Evolutionary conservation across 179 eudicot species (phyloP), one percentile per base, ranked within the genome.

Genomic region (Beta corolliflora): DNA sequence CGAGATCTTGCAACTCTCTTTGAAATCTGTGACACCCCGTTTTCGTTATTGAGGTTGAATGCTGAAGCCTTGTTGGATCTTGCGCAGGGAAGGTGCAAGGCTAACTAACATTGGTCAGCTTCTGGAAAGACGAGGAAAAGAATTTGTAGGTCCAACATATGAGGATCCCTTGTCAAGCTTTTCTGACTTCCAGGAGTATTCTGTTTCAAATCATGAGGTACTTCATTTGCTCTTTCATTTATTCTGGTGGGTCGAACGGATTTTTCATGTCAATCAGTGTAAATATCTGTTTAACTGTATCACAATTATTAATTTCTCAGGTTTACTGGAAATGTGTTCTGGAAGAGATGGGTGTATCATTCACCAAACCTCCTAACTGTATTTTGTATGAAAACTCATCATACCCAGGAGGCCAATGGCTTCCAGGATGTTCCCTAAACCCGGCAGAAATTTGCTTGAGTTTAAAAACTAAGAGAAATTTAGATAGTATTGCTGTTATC

Each of bases 341-440:
- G 80, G 87, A 88, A 71, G 97, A 94, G 86, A 87, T 96, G 91
- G 79, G 77, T 56, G 56, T 94, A 61, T 89, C 89, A 76, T 96
- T 91, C 82, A 86, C 93, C 53, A 90, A 67, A 82, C 90, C 88
- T 61, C 97, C 99, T 21, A 82, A 84, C 41, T 84, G 93, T 84
- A 90, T 96, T 81, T 68, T 96, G 67, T 83, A 70, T 23, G 94
- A 93, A 65, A 84, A 84, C 77, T 79, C 91, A 52, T 86, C 88
- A 61, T 85, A 89, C 73, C 97, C 99, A 5, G 99, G 98, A 72
- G 99, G 99, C 79, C 91, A 87, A 61, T 96, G 99, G 99, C 93
- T 96, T 79, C 95, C 95, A 71, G 92, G 92, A 25, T 94, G 95
- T 82, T 79, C 73, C 77, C 29, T 91, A 23, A 96, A 96, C 87